These are phyloP conservation scores for Sporothrix schenckii DNA, from an alignment of 2,329 filamentous ascomycete species.

Conservation along the genomic window DNA sequence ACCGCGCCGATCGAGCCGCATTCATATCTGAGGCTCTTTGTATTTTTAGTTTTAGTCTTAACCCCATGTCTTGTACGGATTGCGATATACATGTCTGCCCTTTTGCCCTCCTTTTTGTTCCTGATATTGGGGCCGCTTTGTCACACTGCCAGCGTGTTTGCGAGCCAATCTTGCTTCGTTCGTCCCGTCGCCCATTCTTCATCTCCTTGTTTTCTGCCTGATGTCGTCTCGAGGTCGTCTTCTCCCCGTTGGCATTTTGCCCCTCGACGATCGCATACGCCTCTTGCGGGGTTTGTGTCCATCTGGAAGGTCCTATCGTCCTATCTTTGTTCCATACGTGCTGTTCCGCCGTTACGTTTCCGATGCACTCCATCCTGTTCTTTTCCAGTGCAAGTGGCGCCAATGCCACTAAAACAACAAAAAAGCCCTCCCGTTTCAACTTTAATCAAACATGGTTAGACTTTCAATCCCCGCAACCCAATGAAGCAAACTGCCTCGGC, in stretches of 20 bases:
- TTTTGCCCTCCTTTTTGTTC: background rate
- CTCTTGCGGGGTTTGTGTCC: constrained; percentile 1
- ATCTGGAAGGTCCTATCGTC: background rate
- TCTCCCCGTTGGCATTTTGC: background rate
- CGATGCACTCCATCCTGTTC: no score
- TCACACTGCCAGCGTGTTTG: background rate
- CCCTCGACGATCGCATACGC: constrained; percentile 15
- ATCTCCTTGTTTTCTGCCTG: background rate
- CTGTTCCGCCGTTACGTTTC: background rate
- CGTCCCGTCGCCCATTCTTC: background rate
- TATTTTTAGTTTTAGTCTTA: background rate
- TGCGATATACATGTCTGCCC: background rate
- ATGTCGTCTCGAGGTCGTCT: no score
- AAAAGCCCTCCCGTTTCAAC: background rate
- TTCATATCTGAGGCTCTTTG: background rate
- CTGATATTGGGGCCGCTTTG: background rate
- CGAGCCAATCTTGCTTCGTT: background rate
- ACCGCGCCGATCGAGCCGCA: background rate
- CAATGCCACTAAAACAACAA: background rate
- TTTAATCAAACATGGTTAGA: constrained; percentile 5
- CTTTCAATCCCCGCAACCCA: constrained; percentile 14
- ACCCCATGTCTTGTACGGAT: background rate
- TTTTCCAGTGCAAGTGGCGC: background rate
- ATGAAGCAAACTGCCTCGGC: constrained; percentile 16
- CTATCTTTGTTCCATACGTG: background rate